Percentiles rank a stretch among this genome's conserved stretches.
phyloP scores from a whole-genome alignment of 495 filamentous ascomycete species.

The Neurospora cerealis region DNA sequence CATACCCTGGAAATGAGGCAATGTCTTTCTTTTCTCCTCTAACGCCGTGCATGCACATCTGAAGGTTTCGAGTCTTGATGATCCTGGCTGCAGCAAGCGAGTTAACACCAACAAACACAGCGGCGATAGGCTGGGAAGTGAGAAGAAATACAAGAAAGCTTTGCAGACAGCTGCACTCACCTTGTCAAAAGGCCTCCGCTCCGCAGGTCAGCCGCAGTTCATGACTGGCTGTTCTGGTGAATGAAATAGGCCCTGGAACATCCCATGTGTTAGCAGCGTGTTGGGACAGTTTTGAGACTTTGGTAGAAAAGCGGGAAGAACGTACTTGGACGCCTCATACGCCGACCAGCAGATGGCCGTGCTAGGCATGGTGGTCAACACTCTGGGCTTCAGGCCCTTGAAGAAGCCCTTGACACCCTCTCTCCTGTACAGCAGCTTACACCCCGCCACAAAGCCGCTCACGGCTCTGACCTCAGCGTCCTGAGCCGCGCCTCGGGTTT shows the following conservation, averaged over 20 bases:
- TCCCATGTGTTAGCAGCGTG: conserved; percentile 6
- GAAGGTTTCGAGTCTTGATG: not conserved
- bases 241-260: conserved; percentile 45
- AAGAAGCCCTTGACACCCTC: conserved; percentile 86
- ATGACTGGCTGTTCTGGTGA: conserved; percentile 28
- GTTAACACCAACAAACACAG: not conserved
- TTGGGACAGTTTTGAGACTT: not conserved
- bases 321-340: conserved; percentile 49
- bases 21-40: not conserved
- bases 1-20: not conserved
- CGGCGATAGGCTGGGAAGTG: not conserved
- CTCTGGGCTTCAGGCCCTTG: conserved; percentile 79
- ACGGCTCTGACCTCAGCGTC: conserved; percentile 79
- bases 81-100: not conserved
- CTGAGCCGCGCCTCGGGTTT: conserved; percentile 74
- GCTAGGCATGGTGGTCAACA: conserved; percentile 95
- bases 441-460: conserved; percentile 72
- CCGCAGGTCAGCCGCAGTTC: not conserved
- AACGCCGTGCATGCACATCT: not conserved
- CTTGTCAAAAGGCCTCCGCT: not conserved
- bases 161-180: not conserved
- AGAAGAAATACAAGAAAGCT: not conserved
- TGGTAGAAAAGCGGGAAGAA: conserved; percentile 1
- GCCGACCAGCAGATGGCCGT: conserved; percentile 97
- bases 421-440: conserved; percentile 68